Evolutionary conservation across 305 asterid genomes (phyloP).

Genomic region (Ajuga reptans): DNA sequence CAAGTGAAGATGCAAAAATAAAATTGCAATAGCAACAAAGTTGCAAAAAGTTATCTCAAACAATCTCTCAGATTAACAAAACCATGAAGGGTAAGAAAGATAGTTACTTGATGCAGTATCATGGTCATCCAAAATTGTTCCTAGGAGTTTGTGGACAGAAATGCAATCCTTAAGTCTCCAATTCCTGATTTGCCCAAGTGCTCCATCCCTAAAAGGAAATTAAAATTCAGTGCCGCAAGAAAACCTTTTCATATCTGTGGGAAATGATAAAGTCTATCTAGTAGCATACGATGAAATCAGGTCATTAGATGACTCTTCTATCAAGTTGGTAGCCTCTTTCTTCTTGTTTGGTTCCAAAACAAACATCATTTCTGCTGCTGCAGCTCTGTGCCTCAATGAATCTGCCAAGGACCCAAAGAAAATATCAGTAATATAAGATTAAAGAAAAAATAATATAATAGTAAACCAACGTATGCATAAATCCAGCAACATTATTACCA

Average conservation of each 20-base stretch:
- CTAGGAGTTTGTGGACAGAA: constrained; percentile 62
- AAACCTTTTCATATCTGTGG: neutral
- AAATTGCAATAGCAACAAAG: neutral
- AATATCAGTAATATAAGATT: neutral
- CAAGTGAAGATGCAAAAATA: neutral
- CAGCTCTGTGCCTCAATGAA: constrained; percentile 78
- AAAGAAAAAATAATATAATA: neutral
- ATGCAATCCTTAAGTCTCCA: constrained; percentile 71
- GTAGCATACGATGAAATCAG: constrained; percentile 46
- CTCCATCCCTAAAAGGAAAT: constrained; percentile 47
- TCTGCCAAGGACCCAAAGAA: constrained; percentile 40
- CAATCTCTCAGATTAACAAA: neutral
- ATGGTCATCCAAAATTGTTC: constrained; percentile 43
- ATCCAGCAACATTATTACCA: constrained; percentile 40
- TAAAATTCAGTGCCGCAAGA: constrained; percentile 18
- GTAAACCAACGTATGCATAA: constrained; percentile 16
- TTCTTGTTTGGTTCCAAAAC: constrained; percentile 74
- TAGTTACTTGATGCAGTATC: constrained; percentile 69
- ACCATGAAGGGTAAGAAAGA: neutral
- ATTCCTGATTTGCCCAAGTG: constrained; percentile 31
- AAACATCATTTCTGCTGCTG: constrained; percentile 82
- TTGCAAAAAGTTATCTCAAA: neutral
- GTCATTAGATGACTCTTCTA: constrained; percentile 60
- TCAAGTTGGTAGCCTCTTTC: constrained; percentile 60
- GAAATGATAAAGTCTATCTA: neutral